phyloP scores from a whole-genome alignment of 1,284 basidiomycete genomes.

The Sanguinoderma infundibulare region DNA sequence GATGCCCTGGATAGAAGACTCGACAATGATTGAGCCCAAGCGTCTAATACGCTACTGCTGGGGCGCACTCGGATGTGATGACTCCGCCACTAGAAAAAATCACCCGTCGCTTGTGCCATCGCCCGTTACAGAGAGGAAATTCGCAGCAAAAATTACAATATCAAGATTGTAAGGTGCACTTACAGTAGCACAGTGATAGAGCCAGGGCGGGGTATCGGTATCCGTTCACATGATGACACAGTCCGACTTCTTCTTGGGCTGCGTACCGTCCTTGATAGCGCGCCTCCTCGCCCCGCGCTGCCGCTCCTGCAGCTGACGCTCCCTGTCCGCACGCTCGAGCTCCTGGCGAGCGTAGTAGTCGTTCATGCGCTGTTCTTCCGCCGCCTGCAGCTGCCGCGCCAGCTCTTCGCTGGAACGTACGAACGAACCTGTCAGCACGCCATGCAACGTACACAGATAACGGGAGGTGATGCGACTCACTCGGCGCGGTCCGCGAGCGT shows the following conservation, averaged over 20 bases:
- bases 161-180: background rate
- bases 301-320: slow-evolving; percentile 34
- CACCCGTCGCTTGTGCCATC: no score
- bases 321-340: slow-evolving; percentile 35
- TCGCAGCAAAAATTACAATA: no score
- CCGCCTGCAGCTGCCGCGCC: slow-evolving; percentile 73
- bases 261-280: slow-evolving; percentile 19
- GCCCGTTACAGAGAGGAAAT: no score
- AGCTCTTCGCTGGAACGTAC: slow-evolving; percentile 54
- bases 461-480: slow-evolving; percentile 44
- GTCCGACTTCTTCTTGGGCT: slow-evolving; percentile 52
- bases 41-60: background rate
- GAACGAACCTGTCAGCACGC: background rate
- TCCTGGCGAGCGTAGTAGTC: slow-evolving; percentile 45
- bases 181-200: background rate
- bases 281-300: slow-evolving; percentile 13
- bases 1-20: no score
- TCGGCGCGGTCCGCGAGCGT: slow-evolving; percentile 54
- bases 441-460: background rate
- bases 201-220: background rate
- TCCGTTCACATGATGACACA: slow-evolving; percentile 65
- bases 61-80: no score
- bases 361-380: slow-evolving; percentile 64
- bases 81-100: no score
- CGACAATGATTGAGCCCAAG: no score